Conservation (phyloP, 1,284 basidiomycete species). For the Bjerkandera adusta region DNA sequence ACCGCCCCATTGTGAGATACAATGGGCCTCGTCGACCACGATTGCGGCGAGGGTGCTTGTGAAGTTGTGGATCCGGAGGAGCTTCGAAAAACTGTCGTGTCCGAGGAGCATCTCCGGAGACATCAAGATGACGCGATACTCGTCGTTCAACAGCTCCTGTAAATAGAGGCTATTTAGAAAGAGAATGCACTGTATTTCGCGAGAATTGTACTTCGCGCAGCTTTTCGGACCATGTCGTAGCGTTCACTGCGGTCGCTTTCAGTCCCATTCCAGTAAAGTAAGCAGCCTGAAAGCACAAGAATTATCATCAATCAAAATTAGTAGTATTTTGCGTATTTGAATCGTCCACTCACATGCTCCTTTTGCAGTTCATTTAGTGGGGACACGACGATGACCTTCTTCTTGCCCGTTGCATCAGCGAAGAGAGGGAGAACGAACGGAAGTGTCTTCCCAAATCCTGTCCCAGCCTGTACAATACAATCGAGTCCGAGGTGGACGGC, state of each 20-base stretch:
- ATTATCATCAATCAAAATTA: background rate
- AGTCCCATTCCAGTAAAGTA: conserved; percentile 28
- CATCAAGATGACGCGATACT: conserved; percentile 28
- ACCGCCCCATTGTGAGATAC: conserved; percentile 27
- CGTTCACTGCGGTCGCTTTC: conserved; percentile 30
- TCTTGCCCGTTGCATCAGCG: conserved; percentile 14
- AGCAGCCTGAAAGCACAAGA: conserved; percentile 12
- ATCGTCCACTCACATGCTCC: conserved; percentile 19
- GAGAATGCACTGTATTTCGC: background rate
- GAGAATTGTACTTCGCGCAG: conserved; percentile 22
- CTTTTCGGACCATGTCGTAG: conserved; percentile 25
- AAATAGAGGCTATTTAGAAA: background rate
- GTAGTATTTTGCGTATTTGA: background rate
- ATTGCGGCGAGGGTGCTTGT: conserved; percentile 23
- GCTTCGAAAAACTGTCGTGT: conserved; percentile 26
- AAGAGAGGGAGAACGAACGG: conserved; percentile 33
- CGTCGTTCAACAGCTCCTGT: conserved; percentile 23
- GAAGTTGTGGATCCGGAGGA: conserved; percentile 22
- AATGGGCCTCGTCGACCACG: conserved; percentile 35
- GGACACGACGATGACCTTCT: conserved; percentile 30
- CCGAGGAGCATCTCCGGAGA: conserved; percentile 37
- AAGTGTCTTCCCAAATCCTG: conserved; percentile 35
- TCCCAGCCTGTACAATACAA: conserved; percentile 32
- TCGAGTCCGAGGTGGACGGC: conserved; percentile 32
- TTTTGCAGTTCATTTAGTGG: conserved; percentile 32